Base-by-base conservation (phyloP, 352 stramenopile genomes). In the Phytophthora kernoviae region DNA sequence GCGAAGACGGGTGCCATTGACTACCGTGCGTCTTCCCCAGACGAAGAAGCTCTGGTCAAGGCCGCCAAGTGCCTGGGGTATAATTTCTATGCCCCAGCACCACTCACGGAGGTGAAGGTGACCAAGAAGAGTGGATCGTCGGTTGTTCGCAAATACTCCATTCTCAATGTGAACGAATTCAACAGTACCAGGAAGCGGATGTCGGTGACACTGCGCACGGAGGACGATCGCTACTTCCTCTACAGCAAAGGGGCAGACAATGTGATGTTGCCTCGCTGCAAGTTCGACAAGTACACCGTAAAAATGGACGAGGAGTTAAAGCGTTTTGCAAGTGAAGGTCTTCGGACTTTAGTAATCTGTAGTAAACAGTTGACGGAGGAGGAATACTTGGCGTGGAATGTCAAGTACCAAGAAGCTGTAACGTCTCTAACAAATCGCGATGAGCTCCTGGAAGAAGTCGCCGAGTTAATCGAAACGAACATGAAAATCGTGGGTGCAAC, bases 131-230 rank as follows among this genome's bases (percentile, higher is more conserved):
- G 60, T 14, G 68, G 65, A 5, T 30, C 18, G 5, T 62, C 64
- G 8, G 30, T 18, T 7, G 49, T 73, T 4, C 62, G 74, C 2
- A 71, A 63, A 46, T 93, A 89, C 60, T 81, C 68, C 22, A 75
- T 94, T 14, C 58, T 94, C 52, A 88, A 92, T 32, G 84, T 94
- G 39, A 89, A 89, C 60, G 84, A 94, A 48, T 94, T 94, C 64
- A 91, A 88, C 50, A 98, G 89, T 57, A 92, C 96, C 26, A 84
- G 98, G 24, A 99, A 99, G 77, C 77, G 98, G 54, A 99, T 99
- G 97, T 99, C 94, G 8, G 91, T 99, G 20, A 73, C 99, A 17
- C 73, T 98, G 15, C 80, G 88, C 11, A 78, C 65, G 1, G 60
- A 70, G 4, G 73, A 83, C 5, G 43, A 73, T 7, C 60, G 64